Conservation (phyloP, 306 rosid species). For the Herpetospermum pedunculosum region DNA sequence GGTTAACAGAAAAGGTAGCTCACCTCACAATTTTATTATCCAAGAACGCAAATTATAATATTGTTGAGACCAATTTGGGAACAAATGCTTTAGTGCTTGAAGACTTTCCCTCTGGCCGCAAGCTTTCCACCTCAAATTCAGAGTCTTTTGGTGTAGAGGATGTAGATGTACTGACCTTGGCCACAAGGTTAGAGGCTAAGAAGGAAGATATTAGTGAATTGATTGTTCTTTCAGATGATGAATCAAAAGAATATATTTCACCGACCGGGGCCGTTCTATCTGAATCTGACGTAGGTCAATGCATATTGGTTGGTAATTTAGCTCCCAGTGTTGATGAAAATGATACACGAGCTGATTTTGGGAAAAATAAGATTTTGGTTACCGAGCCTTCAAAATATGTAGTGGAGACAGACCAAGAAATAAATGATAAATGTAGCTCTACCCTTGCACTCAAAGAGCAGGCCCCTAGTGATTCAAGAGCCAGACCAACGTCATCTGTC, state of each 20-base stretch:
- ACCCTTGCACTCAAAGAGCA: conserved; percentile 25
- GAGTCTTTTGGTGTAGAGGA: conserved; percentile 30
- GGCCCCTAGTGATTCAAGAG: conserved; percentile 21
- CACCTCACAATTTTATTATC: conserved; percentile 56
- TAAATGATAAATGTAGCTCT: conserved; percentile 23
- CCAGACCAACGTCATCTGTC: conserved; percentile 20
- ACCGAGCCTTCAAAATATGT: conserved; percentile 24
- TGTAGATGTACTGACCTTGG: conserved; percentile 23
- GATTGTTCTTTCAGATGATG: conserved; percentile 81
- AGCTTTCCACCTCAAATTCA: conserved; percentile 23
- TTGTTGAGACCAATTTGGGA: conserved; percentile 20
- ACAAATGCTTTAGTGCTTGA: conserved; percentile 25
- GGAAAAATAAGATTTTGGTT: conserved; percentile 23
- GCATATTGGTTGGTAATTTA: conserved; percentile 23
- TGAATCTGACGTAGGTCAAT: conserved; percentile 23
- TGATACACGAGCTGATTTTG: conserved; percentile 21
- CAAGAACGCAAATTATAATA: conserved; percentile 31
- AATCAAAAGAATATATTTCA: conserved; percentile 29
- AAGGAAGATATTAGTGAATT: conserved; percentile 21
- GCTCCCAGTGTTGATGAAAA: conserved; percentile 24
- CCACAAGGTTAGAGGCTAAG: conserved; percentile 16
- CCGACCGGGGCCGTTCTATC: conserved; percentile 20
- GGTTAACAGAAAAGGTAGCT: conserved; percentile 53
- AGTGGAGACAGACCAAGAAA: conserved; percentile 22
- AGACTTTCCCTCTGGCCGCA: conserved; percentile 20